Evolutionary conservation across 306 rosid genomes (phyloP), one percentile per base, ranked within the genome.

Genomic region (Malus domestica): DNA sequence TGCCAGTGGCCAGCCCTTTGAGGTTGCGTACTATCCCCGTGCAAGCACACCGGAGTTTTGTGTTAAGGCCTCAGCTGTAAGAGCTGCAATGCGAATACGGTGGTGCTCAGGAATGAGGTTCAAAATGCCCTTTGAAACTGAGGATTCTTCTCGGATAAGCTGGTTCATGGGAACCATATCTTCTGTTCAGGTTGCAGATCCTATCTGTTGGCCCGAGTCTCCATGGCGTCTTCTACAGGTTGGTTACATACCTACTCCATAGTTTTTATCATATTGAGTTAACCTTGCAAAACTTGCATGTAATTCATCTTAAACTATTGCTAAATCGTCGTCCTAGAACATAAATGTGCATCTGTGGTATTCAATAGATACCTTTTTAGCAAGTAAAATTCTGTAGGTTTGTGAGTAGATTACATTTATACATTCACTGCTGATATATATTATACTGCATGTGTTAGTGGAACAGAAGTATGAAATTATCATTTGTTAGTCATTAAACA

Each of bases 101-200:
- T 96, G 99, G 99, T 87, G 82, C 81, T 76, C 97, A 44, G 96
- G 97, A 60, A 92, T 92, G 92, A 90, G 98, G 80, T 92, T 96
- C 81, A 96, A 96, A 85, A 96, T 96, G 97, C 96, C 99, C 35
- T 92, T 96, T 54, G 99, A 96, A 77, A 96, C 99, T 10, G 98
- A 96, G 78, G 99, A 96, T 73, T 88, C 98, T 12, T 90, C 98
- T 30, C 84, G 99, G 75, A 89, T 96, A 64, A 96, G 99, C 81
- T 96, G 99, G 99, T 96, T 96, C 80, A 92, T 92, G 97, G 99
- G 99, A 61, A 96, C 99, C 6, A 84, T 96, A 46, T 88, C 98
- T 83, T 85, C 90, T 77, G 88, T 85, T 71, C 86, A 87, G 72
- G 88, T 83, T 59, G 84, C 88, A 27, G 90, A 90, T 88, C 93